Conservation (phyloP, 305 asterid species). For the Ilex paraguariensis region DNA sequence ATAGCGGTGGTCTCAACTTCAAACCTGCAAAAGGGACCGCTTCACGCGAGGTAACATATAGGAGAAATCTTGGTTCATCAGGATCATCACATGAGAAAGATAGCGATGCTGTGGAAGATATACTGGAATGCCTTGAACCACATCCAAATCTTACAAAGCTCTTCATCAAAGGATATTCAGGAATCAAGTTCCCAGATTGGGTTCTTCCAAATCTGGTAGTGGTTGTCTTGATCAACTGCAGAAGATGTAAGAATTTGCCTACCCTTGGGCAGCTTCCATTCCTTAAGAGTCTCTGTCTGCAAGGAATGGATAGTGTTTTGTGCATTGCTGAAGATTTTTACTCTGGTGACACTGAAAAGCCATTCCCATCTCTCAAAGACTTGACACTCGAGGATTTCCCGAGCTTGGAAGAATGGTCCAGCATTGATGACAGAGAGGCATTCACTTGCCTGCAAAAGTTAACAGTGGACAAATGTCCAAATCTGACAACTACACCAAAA, state of each 20-base stretch:
- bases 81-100: slow-evolving; percentile 6
- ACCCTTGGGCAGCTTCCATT: slow-evolving; percentile 22
- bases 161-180: slow-evolving; percentile 16
- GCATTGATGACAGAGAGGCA: slow-evolving; percentile 27
- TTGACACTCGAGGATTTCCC: slow-evolving; percentile 20
- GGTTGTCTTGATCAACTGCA: slow-evolving; percentile 22
- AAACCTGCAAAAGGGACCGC: slow-evolving; percentile 5
- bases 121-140: slow-evolving; percentile 20
- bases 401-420: slow-evolving; percentile 8
- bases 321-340: slow-evolving; percentile 17
- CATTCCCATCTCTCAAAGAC: slow-evolving; percentile 20
- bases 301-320: slow-evolving; percentile 15
- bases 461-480: slow-evolving; percentile 17
- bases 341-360: slow-evolving; percentile 4
- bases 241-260: slow-evolving; percentile 13
- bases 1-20: not conserved
- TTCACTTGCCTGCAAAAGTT: slow-evolving; percentile 16
- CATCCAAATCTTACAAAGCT: slow-evolving; percentile 16
- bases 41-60: slow-evolving; percentile 3
- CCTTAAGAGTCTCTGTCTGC: slow-evolving; percentile 14
- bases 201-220: slow-evolving; percentile 15
- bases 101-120: slow-evolving; percentile 11
- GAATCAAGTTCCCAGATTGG: slow-evolving; percentile 17
- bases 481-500: slow-evolving; percentile 11
- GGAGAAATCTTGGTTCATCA: slow-evolving; percentile 2